These are phyloP conservation scores for Podaxis mareebaensis DNA, from an alignment of 768 basidiomycete species.

Conservation along the genomic window DNA sequence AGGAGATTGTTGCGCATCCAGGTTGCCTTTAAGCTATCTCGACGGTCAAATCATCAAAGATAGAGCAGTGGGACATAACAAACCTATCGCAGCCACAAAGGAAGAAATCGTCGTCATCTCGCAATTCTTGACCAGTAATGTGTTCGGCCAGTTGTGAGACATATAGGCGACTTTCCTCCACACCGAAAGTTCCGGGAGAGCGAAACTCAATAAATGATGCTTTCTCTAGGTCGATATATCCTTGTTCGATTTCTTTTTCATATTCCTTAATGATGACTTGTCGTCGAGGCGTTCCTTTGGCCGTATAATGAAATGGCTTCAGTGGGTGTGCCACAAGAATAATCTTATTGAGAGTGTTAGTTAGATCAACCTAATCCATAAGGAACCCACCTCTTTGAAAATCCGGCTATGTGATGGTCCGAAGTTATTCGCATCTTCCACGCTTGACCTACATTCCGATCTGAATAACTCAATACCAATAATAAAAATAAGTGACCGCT, in stretches of 20 bases:
- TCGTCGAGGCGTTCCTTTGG: conserved; percentile 40
- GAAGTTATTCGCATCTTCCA: conserved; percentile 39
- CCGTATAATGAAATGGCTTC: conserved; percentile 44
- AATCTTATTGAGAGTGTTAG: conserved; percentile 32
- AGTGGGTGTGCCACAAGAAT: conserved; percentile 37
- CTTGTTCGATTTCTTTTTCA: conserved; percentile 38
- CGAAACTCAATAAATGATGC: conserved; percentile 19
- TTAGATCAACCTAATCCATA: background rate
- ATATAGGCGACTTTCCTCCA: conserved; percentile 25
- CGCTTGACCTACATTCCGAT: conserved; percentile 32
- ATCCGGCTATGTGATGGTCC: conserved; percentile 46
- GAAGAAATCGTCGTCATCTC: conserved; percentile 39
- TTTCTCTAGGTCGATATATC: conserved; percentile 26
- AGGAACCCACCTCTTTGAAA: conserved; percentile 41
- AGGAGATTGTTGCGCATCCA: conserved; percentile 35
- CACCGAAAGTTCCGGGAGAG: conserved; percentile 21
- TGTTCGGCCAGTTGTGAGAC: conserved; percentile 23
- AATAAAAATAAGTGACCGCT: background rate
- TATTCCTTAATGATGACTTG: conserved; percentile 38
- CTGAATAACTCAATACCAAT: background rate
- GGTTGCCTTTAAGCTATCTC: conserved; percentile 33
- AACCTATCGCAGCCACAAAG: conserved; percentile 42
- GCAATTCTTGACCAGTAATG: conserved; percentile 1
- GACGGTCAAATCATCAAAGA: background rate
- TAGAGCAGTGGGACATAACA: background rate